A percentile compares a stretch with the other conserved stretches of the same genome.
phyloP scores from a whole-genome alignment of 129 eudicot genomes.

The Gnaphalium uliginosum region DNA sequence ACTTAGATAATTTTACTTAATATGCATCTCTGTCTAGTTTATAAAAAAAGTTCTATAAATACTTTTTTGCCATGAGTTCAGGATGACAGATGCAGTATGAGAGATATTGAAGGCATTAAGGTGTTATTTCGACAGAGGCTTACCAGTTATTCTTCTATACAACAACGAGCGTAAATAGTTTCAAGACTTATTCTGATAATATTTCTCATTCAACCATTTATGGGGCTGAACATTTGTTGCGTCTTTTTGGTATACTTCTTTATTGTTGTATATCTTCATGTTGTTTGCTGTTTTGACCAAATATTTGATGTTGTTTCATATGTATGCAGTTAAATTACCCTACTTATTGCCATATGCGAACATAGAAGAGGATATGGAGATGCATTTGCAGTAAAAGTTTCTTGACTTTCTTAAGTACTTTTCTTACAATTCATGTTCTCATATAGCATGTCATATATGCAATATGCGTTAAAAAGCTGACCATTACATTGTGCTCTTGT shows the following conservation, averaged over 20 bases:
- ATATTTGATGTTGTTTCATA: conserved; percentile 12
- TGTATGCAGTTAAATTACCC: conserved; percentile 84
- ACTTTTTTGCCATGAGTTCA: conserved; percentile 28
- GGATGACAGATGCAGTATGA: conserved; percentile 70
- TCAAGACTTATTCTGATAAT: conserved; percentile 56
- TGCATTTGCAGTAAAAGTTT: conserved; percentile 72
- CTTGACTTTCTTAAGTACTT: conserved; percentile 79
- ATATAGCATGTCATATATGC: not conserved
- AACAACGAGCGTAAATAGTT: conserved; percentile 85
- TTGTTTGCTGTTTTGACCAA: not conserved
- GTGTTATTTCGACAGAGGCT: conserved; percentile 77
- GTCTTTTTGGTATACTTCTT: conserved; percentile 79
- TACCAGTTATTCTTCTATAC: conserved; percentile 77
- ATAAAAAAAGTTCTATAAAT: not conserved
- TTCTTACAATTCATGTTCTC: not conserved
- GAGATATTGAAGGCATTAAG: conserved; percentile 81
- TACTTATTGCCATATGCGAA: conserved; percentile 66
- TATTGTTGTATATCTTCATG: not conserved
- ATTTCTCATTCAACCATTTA: conserved; percentile 78
- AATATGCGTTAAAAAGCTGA: conserved; percentile 5
- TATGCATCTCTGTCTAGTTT: not conserved
- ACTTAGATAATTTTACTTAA: not conserved
- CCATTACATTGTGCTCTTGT: conserved; percentile 5
- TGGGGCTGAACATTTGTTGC: conserved; percentile 96
- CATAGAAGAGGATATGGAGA: conserved; percentile 77